These are phyloP conservation scores for Hibiscus syriacus DNA, from an alignment of 345 rosid genomes.

Conservation along the genomic window DNA sequence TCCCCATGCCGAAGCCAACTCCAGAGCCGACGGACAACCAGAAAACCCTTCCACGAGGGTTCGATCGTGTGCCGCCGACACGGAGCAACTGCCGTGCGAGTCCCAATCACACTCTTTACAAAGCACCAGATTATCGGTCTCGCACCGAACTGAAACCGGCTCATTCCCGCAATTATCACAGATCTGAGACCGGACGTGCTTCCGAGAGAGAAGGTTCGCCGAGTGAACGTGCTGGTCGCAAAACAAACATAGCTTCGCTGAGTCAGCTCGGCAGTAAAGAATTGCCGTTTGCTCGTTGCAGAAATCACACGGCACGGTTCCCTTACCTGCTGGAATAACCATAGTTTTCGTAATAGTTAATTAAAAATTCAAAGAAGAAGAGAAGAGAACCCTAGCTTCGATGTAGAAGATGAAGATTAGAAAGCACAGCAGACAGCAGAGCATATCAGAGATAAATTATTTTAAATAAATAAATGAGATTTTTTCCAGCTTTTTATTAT, in stretches of 20 bases:
- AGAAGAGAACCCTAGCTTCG: neutral
- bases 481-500: neutral
- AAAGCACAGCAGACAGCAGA: neutral
- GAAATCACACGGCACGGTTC: conserved; percentile 56
- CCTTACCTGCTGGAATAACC: conserved; percentile 25
- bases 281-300: conserved; percentile 64
- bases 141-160: conserved; percentile 57
- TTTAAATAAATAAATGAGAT: too few species aligned
- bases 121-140: conserved; percentile 48
- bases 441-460: neutral
- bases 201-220: conserved; percentile 66
- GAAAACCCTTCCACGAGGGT: conserved; percentile 53
- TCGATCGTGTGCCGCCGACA: conserved; percentile 60
- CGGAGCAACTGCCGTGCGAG: conserved; percentile 59
- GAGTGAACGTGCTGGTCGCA: conserved; percentile 95
- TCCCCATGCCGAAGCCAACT: conserved; percentile 58
- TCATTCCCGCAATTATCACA: conserved; percentile 63
- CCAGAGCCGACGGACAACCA: conserved; percentile 56
- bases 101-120: conserved; percentile 75
- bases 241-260: conserved; percentile 76
- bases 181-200: conserved; percentile 92
- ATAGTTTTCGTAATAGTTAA: conserved; percentile 10
- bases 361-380: neutral
- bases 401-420: neutral
- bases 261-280: conserved; percentile 77